These are phyloP conservation scores for Penicillium ochrochloron DNA, from an alignment of 495 filamentous ascomycete species.

Conservation along the genomic window DNA sequence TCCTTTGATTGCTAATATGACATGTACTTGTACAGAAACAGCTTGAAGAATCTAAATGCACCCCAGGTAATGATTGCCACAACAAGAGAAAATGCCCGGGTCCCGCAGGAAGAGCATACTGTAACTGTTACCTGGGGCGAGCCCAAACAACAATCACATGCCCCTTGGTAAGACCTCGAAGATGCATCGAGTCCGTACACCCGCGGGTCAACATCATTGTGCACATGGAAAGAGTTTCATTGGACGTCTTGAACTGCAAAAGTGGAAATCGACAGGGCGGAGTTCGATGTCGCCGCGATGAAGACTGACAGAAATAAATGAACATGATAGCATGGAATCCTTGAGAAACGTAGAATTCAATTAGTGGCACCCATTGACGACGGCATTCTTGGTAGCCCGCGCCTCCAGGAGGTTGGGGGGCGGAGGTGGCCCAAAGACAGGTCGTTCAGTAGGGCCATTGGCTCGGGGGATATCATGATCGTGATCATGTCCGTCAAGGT, in stretches of 20 bases:
- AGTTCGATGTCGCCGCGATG: background rate
- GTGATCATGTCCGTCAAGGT: slow-evolving; percentile 61
- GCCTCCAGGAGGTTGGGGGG: slow-evolving; percentile 54
- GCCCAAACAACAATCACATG: background rate
- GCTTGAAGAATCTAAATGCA: slow-evolving; percentile 25
- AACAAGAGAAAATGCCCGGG: slow-evolving; percentile 2
- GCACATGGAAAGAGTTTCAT: background rate
- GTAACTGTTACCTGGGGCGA: background rate
- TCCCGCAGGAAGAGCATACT: slow-evolving; percentile 2
- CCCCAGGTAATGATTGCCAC: slow-evolving; percentile 18
- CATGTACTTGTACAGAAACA: slow-evolving; percentile 48
- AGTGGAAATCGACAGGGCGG: background rate
- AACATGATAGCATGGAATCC: background rate
- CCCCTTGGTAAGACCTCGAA: background rate
- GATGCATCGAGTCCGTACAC: background rate
- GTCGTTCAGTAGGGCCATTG: slow-evolving; percentile 49
- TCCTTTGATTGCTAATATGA: slow-evolving; percentile 31
- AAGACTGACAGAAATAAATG: slow-evolving; percentile 3
- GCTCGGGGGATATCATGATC: slow-evolving; percentile 35
- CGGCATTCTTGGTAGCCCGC: slow-evolving; percentile 49
- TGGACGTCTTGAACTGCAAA: background rate
- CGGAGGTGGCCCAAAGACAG: slow-evolving; percentile 60
- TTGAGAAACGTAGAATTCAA: slow-evolving; percentile 3
- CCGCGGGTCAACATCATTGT: background rate
- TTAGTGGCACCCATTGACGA: slow-evolving; percentile 54